Base-by-base conservation (phyloP, 805 yeast species). In the Ogataea degrootiae region DNA sequence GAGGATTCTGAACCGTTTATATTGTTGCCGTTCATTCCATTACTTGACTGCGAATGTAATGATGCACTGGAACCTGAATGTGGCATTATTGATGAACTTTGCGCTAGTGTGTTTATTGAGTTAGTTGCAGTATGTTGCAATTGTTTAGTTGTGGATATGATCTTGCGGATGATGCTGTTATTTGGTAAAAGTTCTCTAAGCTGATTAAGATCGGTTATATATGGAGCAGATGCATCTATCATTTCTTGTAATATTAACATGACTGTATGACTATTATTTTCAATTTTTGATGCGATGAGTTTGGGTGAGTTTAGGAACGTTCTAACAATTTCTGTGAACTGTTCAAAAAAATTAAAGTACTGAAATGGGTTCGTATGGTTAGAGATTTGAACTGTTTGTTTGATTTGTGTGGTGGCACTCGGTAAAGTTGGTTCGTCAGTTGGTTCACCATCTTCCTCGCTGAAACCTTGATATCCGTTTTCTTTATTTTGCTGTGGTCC, bases 141-240 rank as follows among this genome's bases (percentile, higher is more conserved):
- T 33, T 67, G 66, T 34, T 61, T 62, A 12, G 72, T 65, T 1
- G 71, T 66, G 23, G 76, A 67, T 34, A 84, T 63, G 29, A 84
- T 63, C 52, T 77, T 74, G 41, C 76, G 73, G 22, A 85, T 60
- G 6, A 83, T 69, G 47, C 81, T 77, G 39, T 76, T 79, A 53
- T 73, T 75, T 8, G 96, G 95, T 0, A 90, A 82, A 9, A 82
- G 65, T 45, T 85, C 92, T 44, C 80, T 71, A 34, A 92, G 62
- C 42, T 79, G 75, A 61, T 88, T 87, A 45, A 80, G 71, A 53
- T 90, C 96, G 0, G 89, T 81, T 41, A 78, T 70, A 52, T 77
- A 78, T 2, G 97, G 96, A 34, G 75, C 72, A 4, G 92, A 91
- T 37, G 80, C 83, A 55, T 88, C 96, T 14, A 90, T 60, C 80